phyloP scores from a whole-genome alignment of 345 rosid species.

The Orychophragmus violaceus region DNA sequence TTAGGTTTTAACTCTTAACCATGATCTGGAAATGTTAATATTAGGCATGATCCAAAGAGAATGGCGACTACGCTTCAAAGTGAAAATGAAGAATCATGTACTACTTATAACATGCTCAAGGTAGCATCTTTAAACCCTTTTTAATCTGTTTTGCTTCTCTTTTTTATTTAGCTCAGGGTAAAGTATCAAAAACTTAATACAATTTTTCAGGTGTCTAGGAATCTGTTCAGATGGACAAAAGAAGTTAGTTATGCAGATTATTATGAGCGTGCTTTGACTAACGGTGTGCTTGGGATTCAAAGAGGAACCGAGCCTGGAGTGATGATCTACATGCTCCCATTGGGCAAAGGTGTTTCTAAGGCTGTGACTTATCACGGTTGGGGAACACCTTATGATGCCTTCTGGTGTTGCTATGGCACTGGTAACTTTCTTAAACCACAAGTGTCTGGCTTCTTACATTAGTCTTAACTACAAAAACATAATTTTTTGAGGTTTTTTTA shows the following conservation, averaged over 20 bases:
- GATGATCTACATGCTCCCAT: constrained; percentile 98
- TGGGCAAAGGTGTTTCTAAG: constrained; percentile 66
- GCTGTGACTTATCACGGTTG: constrained; percentile 69
- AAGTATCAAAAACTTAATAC: background rate
- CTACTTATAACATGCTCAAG: constrained; percentile 97
- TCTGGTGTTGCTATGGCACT: constrained; percentile 99
- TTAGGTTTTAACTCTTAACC: background rate
- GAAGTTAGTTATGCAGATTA: constrained; percentile 86
- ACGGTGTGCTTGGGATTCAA: constrained; percentile 87
- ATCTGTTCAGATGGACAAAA: constrained; percentile 89
- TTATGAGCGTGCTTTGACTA: constrained; percentile 82
- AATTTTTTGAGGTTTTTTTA: background rate
- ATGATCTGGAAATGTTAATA: constrained; percentile 6
- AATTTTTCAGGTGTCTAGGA: constrained; percentile 66
- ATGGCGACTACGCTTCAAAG: constrained; percentile 49
- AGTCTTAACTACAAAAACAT: background rate
- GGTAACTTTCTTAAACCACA: constrained; percentile 34
- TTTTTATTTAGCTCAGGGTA: background rate
- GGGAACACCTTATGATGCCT: constrained; percentile 66
- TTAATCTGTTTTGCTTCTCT: background rate
- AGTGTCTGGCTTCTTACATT: background rate
- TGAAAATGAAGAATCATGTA: constrained; percentile 89
- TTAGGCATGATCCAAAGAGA: constrained; percentile 81
- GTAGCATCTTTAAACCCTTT: constrained; percentile 20
- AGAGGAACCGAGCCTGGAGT: constrained; percentile 86